These are phyloP conservation scores for Acanthamoeba polyphaga DNA, from an alignment of 208 protist genomes.

Conservation along the genomic window DNA sequence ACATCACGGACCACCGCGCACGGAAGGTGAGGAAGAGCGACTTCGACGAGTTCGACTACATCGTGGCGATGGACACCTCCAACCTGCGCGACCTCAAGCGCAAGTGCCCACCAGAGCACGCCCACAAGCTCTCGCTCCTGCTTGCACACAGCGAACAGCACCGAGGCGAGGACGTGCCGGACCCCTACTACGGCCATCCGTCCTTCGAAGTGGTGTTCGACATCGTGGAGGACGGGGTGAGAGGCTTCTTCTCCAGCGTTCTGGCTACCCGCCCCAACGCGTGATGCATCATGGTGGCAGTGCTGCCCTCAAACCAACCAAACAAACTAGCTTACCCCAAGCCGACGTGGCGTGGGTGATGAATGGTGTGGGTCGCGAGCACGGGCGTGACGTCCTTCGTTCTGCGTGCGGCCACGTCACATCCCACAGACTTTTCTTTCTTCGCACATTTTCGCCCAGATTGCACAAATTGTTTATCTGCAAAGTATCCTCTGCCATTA, in stretches of 20 bases:
- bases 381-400: too few species aligned
- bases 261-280: not conserved
- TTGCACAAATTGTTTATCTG: too few species aligned
- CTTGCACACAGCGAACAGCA: not conserved
- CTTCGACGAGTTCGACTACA: constrained; percentile 79
- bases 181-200: constrained; percentile 52
- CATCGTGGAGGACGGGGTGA: constrained; percentile 49
- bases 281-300: not conserved
- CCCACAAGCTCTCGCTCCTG: constrained; percentile 67
- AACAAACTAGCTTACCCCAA: not conserved
- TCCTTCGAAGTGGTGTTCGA: constrained; percentile 41
- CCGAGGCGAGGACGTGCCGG: constrained; percentile 45
- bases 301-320: not conserved
- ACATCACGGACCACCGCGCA: constrained; percentile 68
- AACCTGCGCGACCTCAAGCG: constrained; percentile 72
- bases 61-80: constrained; percentile 76
- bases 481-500: too few species aligned
- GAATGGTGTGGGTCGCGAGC: too few species aligned
- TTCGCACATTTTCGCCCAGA: too few species aligned
- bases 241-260: not conserved
- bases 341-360: too few species aligned
- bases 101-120: constrained; percentile 49
- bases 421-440: too few species aligned
- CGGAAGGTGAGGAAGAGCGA: constrained; percentile 75
- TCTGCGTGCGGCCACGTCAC: too few species aligned